These are phyloP conservation scores for Arabidopsis suecica DNA, from an alignment of 345 rosid species.

Conservation along the genomic window DNA sequence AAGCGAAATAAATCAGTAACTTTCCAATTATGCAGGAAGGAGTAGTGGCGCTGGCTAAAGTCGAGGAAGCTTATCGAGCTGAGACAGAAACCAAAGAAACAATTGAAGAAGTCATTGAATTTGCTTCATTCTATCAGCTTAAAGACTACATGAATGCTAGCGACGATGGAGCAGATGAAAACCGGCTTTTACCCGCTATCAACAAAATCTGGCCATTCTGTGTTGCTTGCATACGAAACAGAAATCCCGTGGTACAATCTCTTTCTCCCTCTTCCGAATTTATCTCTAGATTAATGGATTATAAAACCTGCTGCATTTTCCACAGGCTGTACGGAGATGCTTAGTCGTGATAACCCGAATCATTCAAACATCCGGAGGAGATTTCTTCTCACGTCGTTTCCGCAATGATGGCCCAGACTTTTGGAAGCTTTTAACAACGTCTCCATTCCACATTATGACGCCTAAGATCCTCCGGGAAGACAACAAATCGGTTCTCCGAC, in stretches of 20 bases:
- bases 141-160: conserved; percentile 64
- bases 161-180: conserved; percentile 73
- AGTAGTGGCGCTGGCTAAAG: conserved; percentile 65
- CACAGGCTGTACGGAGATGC: conserved; percentile 75
- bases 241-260: conserved; percentile 63
- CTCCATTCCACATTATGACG: conserved; percentile 64
- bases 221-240: conserved; percentile 68
- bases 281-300: not conserved
- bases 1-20: conserved; percentile 2
- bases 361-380: conserved; percentile 83
- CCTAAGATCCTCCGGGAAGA: conserved; percentile 48
- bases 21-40: conserved; percentile 60
- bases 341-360: conserved; percentile 57
- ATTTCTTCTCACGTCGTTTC: conserved; percentile 92
- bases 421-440: conserved; percentile 80
- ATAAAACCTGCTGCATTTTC: conserved; percentile 24
- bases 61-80: conserved; percentile 76
- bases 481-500: conserved; percentile 58
- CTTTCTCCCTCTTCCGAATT: not conserved
- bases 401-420: conserved; percentile 71
- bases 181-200: conserved; percentile 89
- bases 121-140: conserved; percentile 65
- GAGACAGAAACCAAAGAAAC: conserved; percentile 74
- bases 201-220: conserved; percentile 92
- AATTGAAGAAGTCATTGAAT: conserved; percentile 65